These are phyloP conservation scores for Penicillium crystallinum DNA, from an alignment of 495 filamentous ascomycete genomes.

Conservation along the genomic window DNA sequence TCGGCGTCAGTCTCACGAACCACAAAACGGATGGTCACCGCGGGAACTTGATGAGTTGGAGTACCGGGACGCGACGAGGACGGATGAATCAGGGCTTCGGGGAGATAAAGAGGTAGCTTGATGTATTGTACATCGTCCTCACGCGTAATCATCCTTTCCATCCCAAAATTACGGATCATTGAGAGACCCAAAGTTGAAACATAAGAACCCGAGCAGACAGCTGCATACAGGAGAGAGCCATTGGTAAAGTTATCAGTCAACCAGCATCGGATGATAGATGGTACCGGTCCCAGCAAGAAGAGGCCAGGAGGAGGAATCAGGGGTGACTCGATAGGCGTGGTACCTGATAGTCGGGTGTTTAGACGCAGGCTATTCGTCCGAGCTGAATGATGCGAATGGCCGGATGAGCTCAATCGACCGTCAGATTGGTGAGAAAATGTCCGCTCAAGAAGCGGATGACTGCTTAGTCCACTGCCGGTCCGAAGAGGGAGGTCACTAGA, in stretches of 20 bases:
- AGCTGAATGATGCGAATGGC: conserved; percentile 75
- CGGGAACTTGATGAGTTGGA: conserved; percentile 73
- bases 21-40: conserved; percentile 70
- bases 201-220: conserved; percentile 87
- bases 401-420: conserved; percentile 87
- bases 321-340: conserved; percentile 59
- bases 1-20: conserved; percentile 53
- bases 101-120: conserved; percentile 76
- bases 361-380: conserved; percentile 79
- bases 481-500: conserved; percentile 73
- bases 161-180: conserved; percentile 65
- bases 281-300: conserved; percentile 77
- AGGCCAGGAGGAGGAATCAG: conserved; percentile 74
- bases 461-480: conserved; percentile 75
- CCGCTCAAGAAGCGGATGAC: conserved; percentile 80
- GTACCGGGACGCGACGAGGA: conserved; percentile 67
- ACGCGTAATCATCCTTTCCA: conserved; percentile 60
- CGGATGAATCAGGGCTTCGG: conserved; percentile 79
- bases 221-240: conserved; percentile 81
- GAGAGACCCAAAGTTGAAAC: conserved; percentile 69
- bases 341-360: conserved; percentile 59
- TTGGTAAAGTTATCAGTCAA: conserved; percentile 81
- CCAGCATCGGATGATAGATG: conserved; percentile 95
- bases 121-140: conserved; percentile 62
- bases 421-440: conserved; percentile 93